These are phyloP conservation scores for Candida suzukii DNA, from an alignment of 805 yeast species.

Conservation along the genomic window DNA sequence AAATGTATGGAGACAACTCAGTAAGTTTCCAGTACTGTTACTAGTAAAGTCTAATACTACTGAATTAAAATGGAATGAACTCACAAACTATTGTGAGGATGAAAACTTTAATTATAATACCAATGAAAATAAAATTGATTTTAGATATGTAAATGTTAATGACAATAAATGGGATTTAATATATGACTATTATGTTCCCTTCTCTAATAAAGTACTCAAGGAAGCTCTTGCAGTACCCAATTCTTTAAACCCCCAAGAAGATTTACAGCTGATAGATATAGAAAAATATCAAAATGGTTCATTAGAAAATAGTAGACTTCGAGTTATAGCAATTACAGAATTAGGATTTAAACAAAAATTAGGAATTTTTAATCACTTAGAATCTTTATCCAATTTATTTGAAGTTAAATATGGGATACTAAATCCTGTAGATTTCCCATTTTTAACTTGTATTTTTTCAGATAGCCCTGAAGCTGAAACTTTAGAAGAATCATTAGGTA, in stretches of 20 bases:
- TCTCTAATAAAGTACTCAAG: neutral
- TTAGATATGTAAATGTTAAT: constrained; percentile 4
- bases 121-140: neutral
- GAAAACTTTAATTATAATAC: constrained; percentile 10
- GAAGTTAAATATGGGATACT: constrained; percentile 12
- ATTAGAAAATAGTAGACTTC: neutral
- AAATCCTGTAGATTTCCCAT: constrained; percentile 18
- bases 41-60: constrained; percentile 6
- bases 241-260: neutral
- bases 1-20: constrained; percentile 8
- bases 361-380: constrained; percentile 6
- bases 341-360: constrained; percentile 7
- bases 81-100: constrained; percentile 13
- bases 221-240: neutral
- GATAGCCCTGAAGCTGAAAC: neutral
- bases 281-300: neutral
- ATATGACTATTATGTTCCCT: neutral
- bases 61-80: constrained; percentile 7
- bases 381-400: constrained; percentile 1
- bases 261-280: neutral
- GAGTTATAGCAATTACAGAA: constrained; percentile 6
- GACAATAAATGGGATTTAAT: neutral
- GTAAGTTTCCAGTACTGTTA: constrained; percentile 13
- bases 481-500: neutral
- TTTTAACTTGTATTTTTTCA: constrained; percentile 9